Conservation (phyloP, 805 yeast species). For the Torulaspora gathmanii region DNA sequence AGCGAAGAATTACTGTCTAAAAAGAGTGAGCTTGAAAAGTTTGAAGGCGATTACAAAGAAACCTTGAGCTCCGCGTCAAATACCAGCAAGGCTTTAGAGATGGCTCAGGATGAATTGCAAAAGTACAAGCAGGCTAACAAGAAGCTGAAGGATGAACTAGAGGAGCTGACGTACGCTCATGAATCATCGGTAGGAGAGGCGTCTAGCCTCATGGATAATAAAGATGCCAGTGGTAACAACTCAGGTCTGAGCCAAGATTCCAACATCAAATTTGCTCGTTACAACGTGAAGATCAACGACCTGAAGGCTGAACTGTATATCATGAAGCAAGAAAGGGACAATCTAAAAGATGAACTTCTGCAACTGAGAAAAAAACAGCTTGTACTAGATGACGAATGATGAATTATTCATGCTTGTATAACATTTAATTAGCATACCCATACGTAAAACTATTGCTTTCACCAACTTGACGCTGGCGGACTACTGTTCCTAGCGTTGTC, state of each 20-base stretch:
- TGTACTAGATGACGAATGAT: constrained; percentile 9
- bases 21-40: constrained; percentile 37
- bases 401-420: background rate
- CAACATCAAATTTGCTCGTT: constrained; percentile 47
- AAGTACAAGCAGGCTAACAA: constrained; percentile 54
- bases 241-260: constrained; percentile 17
- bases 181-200: constrained; percentile 37
- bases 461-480: constrained; percentile 8
- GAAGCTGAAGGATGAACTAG: constrained; percentile 58
- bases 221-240: constrained; percentile 27
- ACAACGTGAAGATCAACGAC: constrained; percentile 71
- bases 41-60: constrained; percentile 65
- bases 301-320: constrained; percentile 79
- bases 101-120: constrained; percentile 67
- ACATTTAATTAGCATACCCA: background rate
- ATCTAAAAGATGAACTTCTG: constrained; percentile 57
- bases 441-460: background rate
- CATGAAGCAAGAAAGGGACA: constrained; percentile 78
- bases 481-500: constrained; percentile 10
- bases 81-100: constrained; percentile 66
- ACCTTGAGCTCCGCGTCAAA: constrained; percentile 68
- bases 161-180: constrained; percentile 53
- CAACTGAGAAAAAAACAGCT: constrained; percentile 54
- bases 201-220: constrained; percentile 14
- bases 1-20: constrained; percentile 27